These are phyloP conservation scores for Chytriomyces sp. DNA, from an alignment of 192 early-diverging fungal genomes.

Conservation along the genomic window DNA sequence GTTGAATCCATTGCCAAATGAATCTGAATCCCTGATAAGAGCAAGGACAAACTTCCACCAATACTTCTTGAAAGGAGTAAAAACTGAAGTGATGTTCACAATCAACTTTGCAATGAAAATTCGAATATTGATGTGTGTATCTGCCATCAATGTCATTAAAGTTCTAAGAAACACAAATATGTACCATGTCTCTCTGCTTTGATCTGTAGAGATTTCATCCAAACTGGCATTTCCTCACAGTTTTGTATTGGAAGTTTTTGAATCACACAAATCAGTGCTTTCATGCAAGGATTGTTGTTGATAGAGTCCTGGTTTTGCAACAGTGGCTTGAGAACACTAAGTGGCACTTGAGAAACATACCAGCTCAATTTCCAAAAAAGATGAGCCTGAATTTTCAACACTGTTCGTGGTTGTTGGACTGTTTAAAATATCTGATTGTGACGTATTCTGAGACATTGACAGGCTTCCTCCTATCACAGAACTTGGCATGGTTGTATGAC, in stretches of 20 bases:
- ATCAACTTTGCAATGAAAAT: constrained; percentile 70
- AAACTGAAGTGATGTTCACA: constrained; percentile 63
- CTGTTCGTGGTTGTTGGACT: too few species aligned
- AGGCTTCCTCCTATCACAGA: too few species aligned
- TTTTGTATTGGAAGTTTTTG: constrained; percentile 46
- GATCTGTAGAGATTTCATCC: constrained; percentile 64
- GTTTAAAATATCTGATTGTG: too few species aligned
- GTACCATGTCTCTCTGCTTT: constrained; percentile 50
- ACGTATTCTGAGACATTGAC: too few species aligned
- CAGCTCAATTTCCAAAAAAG: too few species aligned
- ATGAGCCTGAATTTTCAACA: too few species aligned
- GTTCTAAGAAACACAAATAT: background rate
- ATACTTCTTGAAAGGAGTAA: constrained; percentile 55
- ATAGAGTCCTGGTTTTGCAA: constrained; percentile 9
- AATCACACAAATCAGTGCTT: constrained; percentile 59
- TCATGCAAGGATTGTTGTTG: constrained; percentile 64
- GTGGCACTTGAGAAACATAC: too few species aligned
- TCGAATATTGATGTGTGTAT: constrained; percentile 57
- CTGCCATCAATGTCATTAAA: constrained; percentile 21
- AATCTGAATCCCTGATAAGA: constrained; percentile 51
- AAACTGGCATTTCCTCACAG: constrained; percentile 50
- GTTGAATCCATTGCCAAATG: constrained; percentile 64
- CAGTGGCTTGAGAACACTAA: too few species aligned
- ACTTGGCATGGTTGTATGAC: too few species aligned
- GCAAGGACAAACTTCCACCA: constrained; percentile 67